A percentile compares a stretch with the other conserved stretches of the same genome.
These are phyloP conservation scores for Kwoniella europaea DNA, from an alignment of 768 basidiomycete genomes.

Conservation along the genomic window DNA sequence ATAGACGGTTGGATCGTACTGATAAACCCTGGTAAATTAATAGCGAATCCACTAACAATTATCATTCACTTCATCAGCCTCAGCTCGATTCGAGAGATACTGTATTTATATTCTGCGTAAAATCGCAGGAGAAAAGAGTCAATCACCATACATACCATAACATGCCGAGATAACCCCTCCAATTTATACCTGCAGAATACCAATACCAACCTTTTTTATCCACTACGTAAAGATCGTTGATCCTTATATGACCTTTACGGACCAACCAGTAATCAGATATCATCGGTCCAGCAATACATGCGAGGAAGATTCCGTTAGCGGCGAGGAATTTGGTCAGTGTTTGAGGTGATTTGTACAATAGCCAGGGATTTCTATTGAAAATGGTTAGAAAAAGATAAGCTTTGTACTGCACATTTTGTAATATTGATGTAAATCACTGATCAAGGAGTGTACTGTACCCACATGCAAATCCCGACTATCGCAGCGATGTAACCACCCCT, in stretches of 20 bases:
- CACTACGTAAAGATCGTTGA: conserved; percentile 71
- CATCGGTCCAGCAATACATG: conserved; percentile 80
- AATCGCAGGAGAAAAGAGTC: neutral
- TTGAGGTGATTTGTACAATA: conserved; percentile 72
- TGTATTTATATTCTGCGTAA: neutral
- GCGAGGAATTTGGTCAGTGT: conserved; percentile 79
- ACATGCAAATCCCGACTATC: conserved; percentile 72
- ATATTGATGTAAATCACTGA: too few relatives aligned
- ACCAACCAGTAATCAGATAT: conserved; percentile 80
- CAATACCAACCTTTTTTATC: conserved; percentile 71
- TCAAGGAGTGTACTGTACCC: too few relatives aligned
- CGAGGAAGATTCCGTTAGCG: conserved; percentile 73
- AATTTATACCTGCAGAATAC: conserved; percentile 76
- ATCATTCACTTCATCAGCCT: neutral
- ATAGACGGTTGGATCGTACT: conserved; percentile 65
- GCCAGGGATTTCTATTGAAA: conserved; percentile 58
- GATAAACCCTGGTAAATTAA: conserved; percentile 81
- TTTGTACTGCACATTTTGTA: too few relatives aligned
- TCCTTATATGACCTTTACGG: conserved; percentile 71
- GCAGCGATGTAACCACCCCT: conserved; percentile 82
- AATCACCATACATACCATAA: conserved; percentile 11
- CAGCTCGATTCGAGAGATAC: too few relatives aligned
- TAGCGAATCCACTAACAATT: conserved; percentile 67
- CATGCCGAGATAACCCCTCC: conserved; percentile 63
- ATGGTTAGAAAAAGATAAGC: neutral